Base-by-base conservation (phyloP, 2,329 filamentous ascomycete genomes). In the Immersiporthe knoxdaviesiana region DNA sequence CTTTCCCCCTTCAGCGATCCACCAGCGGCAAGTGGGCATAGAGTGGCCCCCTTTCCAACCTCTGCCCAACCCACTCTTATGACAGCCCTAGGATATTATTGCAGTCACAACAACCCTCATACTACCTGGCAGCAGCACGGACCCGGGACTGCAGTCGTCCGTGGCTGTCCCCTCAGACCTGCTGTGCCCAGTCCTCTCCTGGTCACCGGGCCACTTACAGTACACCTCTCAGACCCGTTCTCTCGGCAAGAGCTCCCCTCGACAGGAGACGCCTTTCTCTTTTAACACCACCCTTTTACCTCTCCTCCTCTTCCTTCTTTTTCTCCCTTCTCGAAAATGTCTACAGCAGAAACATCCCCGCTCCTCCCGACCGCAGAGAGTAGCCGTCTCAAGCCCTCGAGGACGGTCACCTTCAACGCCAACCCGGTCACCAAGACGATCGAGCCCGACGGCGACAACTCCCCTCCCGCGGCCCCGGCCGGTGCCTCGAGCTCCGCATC, bases 321-420 rank as follows among this genome's bases (percentile, higher is more conserved):
- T 60, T 37, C 63, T n/a, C n/a, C n/a, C n/a, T n/a, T n/a, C n/a
- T n/a, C n/a, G n/a, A 60, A 21, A 58, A 71, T 71, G 69, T 69
- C 66, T 10, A 68, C 69, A 52, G 70, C 72, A 21, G 74, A 75
- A 62, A 70, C 67, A 58, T 74, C 74, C 60, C 75, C 75, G 32
- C 72, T 76, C 44, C 63, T 72, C 44, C 71, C 72, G 14, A 68
- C 70, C 1, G 59, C 73, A 74, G 39, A 75, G 56, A 76, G 78
- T 50, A 66, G 71, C 54, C 82, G 83, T 24, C 79, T 82, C 14
- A 84, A 82, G 71, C 81, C 84, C 21, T 75, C 83, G 64, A 87
- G 91, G 73, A 92, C 84, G 74, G 92, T 95, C 75, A 94, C 91
- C 18, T 94, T 95, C 83, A 92, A 92, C 76, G 86, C 91, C 5